phyloP scores from a whole-genome alignment of 2,329 filamentous ascomycete genomes.

The Penicillium hordei region DNA sequence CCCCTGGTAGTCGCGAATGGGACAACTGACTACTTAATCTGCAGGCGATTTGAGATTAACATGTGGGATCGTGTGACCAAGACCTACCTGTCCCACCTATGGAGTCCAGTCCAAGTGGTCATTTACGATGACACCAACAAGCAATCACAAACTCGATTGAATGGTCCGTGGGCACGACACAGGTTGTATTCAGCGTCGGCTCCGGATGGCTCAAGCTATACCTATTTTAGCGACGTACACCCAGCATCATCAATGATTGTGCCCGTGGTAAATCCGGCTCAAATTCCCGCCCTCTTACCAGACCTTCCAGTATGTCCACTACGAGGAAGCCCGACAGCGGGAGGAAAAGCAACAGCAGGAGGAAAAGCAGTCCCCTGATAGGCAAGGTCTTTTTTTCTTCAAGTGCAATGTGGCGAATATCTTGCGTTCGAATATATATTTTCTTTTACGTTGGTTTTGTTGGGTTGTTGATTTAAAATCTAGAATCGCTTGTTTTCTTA shows the following conservation, averaged over 20 bases:
- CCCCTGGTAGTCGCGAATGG: accelerated
- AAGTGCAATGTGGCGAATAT: neutral
- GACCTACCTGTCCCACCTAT: accelerated
- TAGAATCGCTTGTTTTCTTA: neutral
- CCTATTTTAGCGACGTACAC: neutral
- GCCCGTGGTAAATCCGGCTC: neutral
- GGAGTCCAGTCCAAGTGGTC: neutral
- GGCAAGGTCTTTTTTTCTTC: neutral
- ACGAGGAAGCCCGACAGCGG: too few species aligned
- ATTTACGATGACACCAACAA: neutral
- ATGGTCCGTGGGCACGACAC: neutral
- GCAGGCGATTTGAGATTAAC: neutral
- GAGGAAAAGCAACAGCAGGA: too few species aligned
- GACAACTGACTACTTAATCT: accelerated
- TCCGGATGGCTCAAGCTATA: neutral
- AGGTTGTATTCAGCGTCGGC: neutral
- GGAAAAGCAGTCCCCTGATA: neutral
- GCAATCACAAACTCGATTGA: accelerated
- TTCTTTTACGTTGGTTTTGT: neutral
- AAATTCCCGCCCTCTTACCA: neutral
- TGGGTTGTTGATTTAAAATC: neutral
- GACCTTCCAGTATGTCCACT: neutral
- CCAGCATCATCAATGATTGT: neutral
- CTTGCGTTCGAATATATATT: neutral
- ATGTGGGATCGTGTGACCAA: accelerated